phyloP scores from a whole-genome alignment of 495 filamentous ascomycete genomes.

The Talaromyces adpressus region DNA sequence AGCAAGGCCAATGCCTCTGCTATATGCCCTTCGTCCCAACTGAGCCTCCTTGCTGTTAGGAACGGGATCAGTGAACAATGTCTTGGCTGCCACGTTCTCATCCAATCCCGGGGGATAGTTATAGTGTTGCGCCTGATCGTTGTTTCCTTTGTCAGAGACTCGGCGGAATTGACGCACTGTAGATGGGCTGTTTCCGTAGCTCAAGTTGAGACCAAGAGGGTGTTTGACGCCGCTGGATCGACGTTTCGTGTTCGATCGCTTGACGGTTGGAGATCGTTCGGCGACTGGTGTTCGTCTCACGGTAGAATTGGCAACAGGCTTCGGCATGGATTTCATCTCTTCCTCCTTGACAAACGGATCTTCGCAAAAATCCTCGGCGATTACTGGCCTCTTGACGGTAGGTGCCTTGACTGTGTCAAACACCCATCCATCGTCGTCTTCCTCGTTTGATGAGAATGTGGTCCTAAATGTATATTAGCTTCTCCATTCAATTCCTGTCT shows the following conservation, averaged over 20 bases:
- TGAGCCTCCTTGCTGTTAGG: slow-evolving; percentile 65
- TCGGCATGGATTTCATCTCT: slow-evolving; percentile 34
- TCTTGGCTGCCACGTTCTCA: slow-evolving; percentile 39
- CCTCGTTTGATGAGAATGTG: slow-evolving; percentile 54
- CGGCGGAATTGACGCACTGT: slow-evolving; percentile 86
- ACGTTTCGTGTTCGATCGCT: slow-evolving; percentile 38
- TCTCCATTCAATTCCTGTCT: neutral
- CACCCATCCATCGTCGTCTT: slow-evolving; percentile 86
- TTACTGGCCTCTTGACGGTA: slow-evolving; percentile 36
- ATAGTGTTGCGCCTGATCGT: slow-evolving; percentile 23
- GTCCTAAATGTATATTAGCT: slow-evolving; percentile 30
- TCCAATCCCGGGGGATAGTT: slow-evolving; percentile 28
- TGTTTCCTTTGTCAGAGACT: slow-evolving; percentile 61
- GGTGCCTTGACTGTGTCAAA: slow-evolving; percentile 87
- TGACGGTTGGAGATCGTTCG: slow-evolving; percentile 35
- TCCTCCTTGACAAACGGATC: slow-evolving; percentile 35
- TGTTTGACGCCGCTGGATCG: slow-evolving; percentile 57
- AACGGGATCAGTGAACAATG: slow-evolving; percentile 18
- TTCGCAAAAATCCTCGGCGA: slow-evolving; percentile 24
- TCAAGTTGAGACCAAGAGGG: slow-evolving; percentile 75
- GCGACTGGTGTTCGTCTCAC: slow-evolving; percentile 48
- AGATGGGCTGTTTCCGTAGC: slow-evolving; percentile 83
- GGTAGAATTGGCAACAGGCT: slow-evolving; percentile 36
- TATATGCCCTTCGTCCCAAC: slow-evolving; percentile 71
- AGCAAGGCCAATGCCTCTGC: slow-evolving; percentile 67